phyloP scores from a whole-genome alignment of 2,329 filamentous ascomycete species.

The Fusarium chaquense region DNA sequence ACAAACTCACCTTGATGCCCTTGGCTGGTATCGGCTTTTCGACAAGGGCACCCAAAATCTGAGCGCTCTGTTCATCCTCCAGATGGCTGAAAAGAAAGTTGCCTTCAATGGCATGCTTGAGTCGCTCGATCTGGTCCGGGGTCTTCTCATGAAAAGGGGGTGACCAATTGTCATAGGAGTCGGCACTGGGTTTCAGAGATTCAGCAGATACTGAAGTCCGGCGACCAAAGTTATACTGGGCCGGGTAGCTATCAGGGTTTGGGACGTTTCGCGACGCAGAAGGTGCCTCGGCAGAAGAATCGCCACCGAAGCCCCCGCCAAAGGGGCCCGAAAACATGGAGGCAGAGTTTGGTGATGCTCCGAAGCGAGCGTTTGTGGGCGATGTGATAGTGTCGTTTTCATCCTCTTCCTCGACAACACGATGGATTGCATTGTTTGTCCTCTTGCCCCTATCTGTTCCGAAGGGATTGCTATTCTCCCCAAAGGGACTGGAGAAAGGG shows the following conservation, averaged over 20 bases:
- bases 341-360: slow-evolving; percentile 53
- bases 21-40: slow-evolving; percentile 97
- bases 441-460: slow-evolving; percentile 41
- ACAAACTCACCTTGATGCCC: slow-evolving; percentile 73
- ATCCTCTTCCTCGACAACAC: slow-evolving; percentile 86
- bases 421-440: slow-evolving; percentile 56
- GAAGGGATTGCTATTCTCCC: slow-evolving; percentile 62
- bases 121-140: slow-evolving; percentile 80
- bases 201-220: slow-evolving; percentile 97
- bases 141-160: slow-evolving; percentile 89
- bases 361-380: slow-evolving; percentile 75
- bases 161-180: slow-evolving; percentile 88
- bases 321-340: slow-evolving; percentile 63
- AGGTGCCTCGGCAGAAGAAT: slow-evolving; percentile 61
- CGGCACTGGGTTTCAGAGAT: slow-evolving; percentile 88
- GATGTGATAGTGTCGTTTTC: slow-evolving; percentile 81
- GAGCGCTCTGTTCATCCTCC: slow-evolving; percentile 89
- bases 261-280: slow-evolving; percentile 62
- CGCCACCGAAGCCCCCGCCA: slow-evolving; percentile 58
- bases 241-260: slow-evolving; percentile 80
- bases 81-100: slow-evolving; percentile 97
- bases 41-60: slow-evolving; percentile 89
- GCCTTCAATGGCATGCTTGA: slow-evolving; percentile 83
- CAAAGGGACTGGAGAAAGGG: slow-evolving; percentile 80
- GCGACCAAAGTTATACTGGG: slow-evolving; percentile 92